These are phyloP conservation scores for Neonectria magnoliae DNA, from an alignment of 2,329 filamentous ascomycete species.

Conservation along the genomic window DNA sequence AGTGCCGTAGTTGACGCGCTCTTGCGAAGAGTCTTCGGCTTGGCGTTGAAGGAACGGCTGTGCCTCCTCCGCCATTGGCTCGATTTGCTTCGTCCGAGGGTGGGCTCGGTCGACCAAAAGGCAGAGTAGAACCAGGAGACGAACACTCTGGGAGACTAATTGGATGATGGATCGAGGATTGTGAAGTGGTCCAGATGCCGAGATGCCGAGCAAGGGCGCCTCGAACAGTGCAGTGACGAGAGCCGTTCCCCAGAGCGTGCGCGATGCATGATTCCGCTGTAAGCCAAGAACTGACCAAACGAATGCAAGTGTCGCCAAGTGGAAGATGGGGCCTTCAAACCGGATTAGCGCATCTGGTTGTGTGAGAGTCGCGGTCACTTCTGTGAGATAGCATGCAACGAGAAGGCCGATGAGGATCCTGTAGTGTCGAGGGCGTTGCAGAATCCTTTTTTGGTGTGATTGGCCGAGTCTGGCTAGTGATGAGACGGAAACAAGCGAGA, in stretches of 20 bases:
- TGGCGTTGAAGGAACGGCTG: constrained; percentile 24
- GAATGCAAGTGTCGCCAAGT: neutral
- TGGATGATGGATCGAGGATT: neutral
- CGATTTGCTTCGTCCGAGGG: neutral
- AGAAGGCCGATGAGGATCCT: neutral
- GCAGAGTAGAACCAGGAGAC: constrained; percentile 13
- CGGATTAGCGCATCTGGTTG: neutral
- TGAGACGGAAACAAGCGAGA: neutral
- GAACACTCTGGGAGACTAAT: constrained; percentile 12
- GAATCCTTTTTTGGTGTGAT: neutral
- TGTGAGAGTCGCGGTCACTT: neutral
- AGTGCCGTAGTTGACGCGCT: constrained; percentile 26
- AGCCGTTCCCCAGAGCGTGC: neutral
- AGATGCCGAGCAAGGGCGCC: constrained; percentile 15
- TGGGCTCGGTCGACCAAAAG: constrained; percentile 1
- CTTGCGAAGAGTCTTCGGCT: neutral
- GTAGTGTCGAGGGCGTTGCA: neutral
- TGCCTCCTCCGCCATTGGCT: constrained; percentile 22
- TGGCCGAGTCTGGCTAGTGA: constrained; percentile 4
- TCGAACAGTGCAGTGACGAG: constrained; percentile 26
- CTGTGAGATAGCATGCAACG: constrained; percentile 8
- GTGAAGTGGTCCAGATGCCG: neutral
- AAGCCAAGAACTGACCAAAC: constrained; percentile 1
- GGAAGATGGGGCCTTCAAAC: neutral
- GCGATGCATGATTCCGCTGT: neutral